phyloP scores from a whole-genome alignment of 805 yeast genomes.

The Candida broadrunensis region DNA sequence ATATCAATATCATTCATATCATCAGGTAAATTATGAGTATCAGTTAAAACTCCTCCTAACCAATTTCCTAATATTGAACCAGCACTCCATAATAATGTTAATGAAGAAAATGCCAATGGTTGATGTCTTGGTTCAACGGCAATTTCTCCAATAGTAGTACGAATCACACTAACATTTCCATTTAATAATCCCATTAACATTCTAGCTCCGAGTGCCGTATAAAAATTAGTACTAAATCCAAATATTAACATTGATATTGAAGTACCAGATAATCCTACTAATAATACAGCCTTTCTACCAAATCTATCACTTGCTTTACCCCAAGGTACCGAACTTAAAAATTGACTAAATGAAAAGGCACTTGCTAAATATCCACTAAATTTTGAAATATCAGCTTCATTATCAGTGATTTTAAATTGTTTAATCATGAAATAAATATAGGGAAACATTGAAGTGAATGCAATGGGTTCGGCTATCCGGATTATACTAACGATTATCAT shows the following conservation, averaged over 20 bases:
- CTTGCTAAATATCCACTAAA: slow-evolving; percentile 18
- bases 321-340: slow-evolving; percentile 22
- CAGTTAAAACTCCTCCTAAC: slow-evolving; percentile 10
- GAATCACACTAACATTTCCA: slow-evolving; percentile 10
- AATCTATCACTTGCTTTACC: slow-evolving; percentile 23
- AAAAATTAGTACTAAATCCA: slow-evolving; percentile 27
- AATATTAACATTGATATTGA: slow-evolving; percentile 21
- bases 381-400: slow-evolving; percentile 14
- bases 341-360: slow-evolving; percentile 18
- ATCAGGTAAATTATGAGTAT: slow-evolving; percentile 12
- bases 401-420: slow-evolving; percentile 15
- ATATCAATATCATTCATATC: background rate
- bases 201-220: slow-evolving; percentile 26
- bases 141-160: slow-evolving; percentile 12
- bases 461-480: slow-evolving; percentile 50
- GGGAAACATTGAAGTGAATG: slow-evolving; percentile 25
- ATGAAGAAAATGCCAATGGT: slow-evolving; percentile 10
- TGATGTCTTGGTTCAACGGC: slow-evolving; percentile 11
- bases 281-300: slow-evolving; percentile 25
- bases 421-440: slow-evolving; percentile 22
- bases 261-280: slow-evolving; percentile 24
- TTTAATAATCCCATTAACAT: slow-evolving; percentile 21
- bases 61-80: slow-evolving; percentile 12
- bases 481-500: slow-evolving; percentile 32
- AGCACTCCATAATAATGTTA: slow-evolving; percentile 13